A percentile compares a stretch with the other conserved stretches of the same genome.
Conservation (phyloP, 257 asterid genomes). For the Forsythia suspensa region DNA sequence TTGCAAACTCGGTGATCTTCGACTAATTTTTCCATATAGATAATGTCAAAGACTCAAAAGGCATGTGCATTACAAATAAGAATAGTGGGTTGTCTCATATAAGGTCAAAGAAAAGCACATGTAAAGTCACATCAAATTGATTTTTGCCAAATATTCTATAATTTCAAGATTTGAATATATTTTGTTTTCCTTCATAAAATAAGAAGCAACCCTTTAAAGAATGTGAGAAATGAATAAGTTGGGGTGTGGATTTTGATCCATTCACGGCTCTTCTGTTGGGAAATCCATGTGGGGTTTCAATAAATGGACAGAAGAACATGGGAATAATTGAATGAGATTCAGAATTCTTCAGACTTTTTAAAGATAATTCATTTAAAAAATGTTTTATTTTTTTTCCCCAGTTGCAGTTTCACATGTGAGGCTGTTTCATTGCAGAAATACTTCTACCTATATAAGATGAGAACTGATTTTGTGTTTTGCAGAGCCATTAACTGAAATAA, state of each 20-base stretch:
- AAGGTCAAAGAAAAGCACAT: slow-evolving; percentile 34
- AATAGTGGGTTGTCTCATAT: slow-evolving; percentile 17
- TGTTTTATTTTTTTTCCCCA: slow-evolving; percentile 5
- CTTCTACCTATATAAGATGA: slow-evolving; percentile 31
- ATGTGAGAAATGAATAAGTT: slow-evolving; percentile 24
- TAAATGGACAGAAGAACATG: slow-evolving; percentile 45
- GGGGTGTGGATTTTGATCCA: slow-evolving; percentile 28
- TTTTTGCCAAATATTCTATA: slow-evolving; percentile 7
- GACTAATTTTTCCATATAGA: neutral
- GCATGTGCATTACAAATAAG: slow-evolving; percentile 38
- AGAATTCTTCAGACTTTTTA: slow-evolving; percentile 21
- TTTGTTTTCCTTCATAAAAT: slow-evolving; percentile 4
- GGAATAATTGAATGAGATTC: slow-evolving; percentile 47
- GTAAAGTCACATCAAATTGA: slow-evolving; percentile 24
- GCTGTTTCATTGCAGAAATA: slow-evolving; percentile 24
- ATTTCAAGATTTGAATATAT: slow-evolving; percentile 7
- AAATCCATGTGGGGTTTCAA: slow-evolving; percentile 53
- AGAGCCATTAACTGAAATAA: slow-evolving; percentile 8
- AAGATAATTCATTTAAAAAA: slow-evolving; percentile 19
- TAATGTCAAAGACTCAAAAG: neutral
- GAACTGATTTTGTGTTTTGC: slow-evolving; percentile 8
- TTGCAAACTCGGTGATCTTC: neutral
- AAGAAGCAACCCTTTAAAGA: slow-evolving; percentile 23
- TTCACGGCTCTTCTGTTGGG: slow-evolving; percentile 34
- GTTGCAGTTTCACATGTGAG: slow-evolving; percentile 41